These are phyloP conservation scores for Sphaerosporella brunnea DNA, from an alignment of 495 filamentous ascomycete genomes.

Conservation along the genomic window DNA sequence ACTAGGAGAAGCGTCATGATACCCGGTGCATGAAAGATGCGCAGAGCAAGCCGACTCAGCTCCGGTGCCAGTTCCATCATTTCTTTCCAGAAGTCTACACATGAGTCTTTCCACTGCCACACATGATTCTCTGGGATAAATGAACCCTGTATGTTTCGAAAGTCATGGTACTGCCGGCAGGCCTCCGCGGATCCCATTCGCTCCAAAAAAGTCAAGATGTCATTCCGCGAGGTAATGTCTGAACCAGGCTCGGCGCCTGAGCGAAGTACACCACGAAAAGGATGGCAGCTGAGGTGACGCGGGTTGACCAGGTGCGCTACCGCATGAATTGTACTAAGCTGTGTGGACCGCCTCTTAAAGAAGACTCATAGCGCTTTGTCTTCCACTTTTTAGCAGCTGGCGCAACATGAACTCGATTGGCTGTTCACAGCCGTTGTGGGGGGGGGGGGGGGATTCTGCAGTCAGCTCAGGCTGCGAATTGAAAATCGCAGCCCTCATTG, in stretches of 20 bases:
- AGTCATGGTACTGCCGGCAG: neutral
- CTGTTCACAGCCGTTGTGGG: no score
- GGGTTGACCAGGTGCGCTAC: conserved; percentile 1
- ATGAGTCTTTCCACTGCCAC: neutral
- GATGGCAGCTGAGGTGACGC: neutral
- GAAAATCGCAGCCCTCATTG: no score
- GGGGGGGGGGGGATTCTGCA: no score
- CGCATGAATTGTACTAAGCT: neutral
- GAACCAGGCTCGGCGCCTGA: no score
- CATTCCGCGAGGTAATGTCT: no score
- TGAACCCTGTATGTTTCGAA: neutral
- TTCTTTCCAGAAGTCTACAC: neutral
- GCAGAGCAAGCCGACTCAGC: neutral
- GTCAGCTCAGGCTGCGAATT: no score
- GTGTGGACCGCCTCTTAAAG: neutral
- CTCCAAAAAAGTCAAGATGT: neutral
- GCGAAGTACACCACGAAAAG: neutral
- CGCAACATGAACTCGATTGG: no score
- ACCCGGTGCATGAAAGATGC: neutral
- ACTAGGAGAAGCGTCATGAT: no score
- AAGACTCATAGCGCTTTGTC: no score
- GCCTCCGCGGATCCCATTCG: neutral
- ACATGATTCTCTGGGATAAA: neutral
- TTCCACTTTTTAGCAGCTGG: no score
- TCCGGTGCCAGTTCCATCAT: neutral